These are phyloP conservation scores for Umbelopsis sp. DNA, from an alignment of 371 early-diverging fungal genomes.

Conservation along the genomic window DNA sequence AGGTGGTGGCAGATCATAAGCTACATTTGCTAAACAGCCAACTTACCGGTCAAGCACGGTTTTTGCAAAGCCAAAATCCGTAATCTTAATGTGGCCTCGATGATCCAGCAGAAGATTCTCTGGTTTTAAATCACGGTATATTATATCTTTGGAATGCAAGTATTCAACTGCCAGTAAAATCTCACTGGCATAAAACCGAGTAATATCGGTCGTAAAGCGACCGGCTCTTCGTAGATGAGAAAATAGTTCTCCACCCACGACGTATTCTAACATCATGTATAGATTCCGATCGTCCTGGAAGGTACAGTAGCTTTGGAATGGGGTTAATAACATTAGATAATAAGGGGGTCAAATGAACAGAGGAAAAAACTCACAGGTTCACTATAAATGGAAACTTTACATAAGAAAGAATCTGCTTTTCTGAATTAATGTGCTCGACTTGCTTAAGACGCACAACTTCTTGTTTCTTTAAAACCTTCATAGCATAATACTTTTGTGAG, in stretches of 20 bases:
- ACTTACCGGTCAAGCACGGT: conserved; percentile 39
- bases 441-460: conserved; percentile 94
- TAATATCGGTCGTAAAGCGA: conserved; percentile 85
- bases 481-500: conserved; percentile 83
- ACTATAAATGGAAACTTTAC: conserved; percentile 95
- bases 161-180: conserved; percentile 77
- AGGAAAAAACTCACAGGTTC: conserved; percentile 63
- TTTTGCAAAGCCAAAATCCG: conserved; percentile 97
- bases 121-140: conserved; percentile 90
- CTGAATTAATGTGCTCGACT: conserved; percentile 96
- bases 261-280: conserved; percentile 93
- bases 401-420: conserved; percentile 89
- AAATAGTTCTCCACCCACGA: conserved; percentile 90
- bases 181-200: conserved; percentile 72
- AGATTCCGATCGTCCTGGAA: conserved; percentile 85
- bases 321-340: not conserved
- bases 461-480: conserved; percentile 93
- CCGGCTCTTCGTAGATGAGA: conserved; percentile 82
- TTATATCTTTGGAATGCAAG: conserved; percentile 81
- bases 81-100: conserved; percentile 90
- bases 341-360: not conserved
- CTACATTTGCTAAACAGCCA: too few species aligned
- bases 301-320: conserved; percentile 50
- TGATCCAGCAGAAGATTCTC: conserved; percentile 85
- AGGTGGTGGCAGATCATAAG: too few species aligned